Evolutionary conservation across 768 basidiomycete genomes (phyloP), one percentile per base, ranked within the genome.

Genomic region (Tremella mesenterica): DNA sequence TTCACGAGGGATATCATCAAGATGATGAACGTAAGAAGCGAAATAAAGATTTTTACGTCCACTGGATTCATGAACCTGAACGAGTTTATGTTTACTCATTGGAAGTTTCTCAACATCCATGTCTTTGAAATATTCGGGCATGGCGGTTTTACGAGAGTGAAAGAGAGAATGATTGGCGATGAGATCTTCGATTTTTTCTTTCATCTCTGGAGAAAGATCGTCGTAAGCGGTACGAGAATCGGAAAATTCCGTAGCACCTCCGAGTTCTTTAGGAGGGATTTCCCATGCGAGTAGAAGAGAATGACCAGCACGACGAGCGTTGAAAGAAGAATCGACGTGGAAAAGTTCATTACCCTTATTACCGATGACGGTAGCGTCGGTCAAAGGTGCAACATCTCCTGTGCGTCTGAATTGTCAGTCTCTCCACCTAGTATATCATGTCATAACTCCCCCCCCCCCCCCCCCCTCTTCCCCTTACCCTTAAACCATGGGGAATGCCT

Each of bases 241-340:
- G 49, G 58, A 54, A 31, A 61, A 71, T 54, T 60, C 59, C n/a
- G 70, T 72, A 33, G 63, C 56, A 23, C 70, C 70, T 18, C 60
- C 60, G 1, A 54, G 57, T n/a, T 67, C 70, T 5, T 55, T 52
- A 6, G 56, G 53, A 9, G 70, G 69, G 1, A 72, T 48, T 31
- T 53, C 39, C 26, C 64, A 65, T 8, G 70, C 66, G 14, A 69
- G 57, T n/a, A 72, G 54, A 2, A 69, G 50, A 3, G 60, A 60
- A 50, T 67, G 66, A 43, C 68, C 64, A 6, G 53, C 60, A 26
- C 60, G 39, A 18, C 60, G 48, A 33, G 60, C 49, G 39, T 61
- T 54, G 45, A 54, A 61, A 7, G 60, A 57, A 16, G 60, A 54
- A 43, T 61, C 60, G 41, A 58, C 60, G 46, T 61, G 60, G 56